phyloP scores from a whole-genome alignment of 352 stramenopile genomes.

The Phytopythium cucurbitacearum region DNA sequence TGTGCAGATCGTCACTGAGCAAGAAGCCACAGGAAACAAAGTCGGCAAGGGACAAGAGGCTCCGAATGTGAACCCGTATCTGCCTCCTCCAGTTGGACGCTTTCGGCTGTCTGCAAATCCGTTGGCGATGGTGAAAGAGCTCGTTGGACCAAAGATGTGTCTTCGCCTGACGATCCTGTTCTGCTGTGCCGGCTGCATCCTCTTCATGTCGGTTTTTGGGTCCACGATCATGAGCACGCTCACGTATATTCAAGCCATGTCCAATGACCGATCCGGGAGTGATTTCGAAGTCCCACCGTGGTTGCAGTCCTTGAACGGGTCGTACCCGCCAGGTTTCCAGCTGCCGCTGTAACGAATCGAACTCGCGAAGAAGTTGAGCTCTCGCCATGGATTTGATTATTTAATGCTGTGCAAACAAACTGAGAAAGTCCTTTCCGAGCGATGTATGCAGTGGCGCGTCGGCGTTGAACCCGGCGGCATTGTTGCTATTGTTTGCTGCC shows the following conservation, averaged over 20 bases:
- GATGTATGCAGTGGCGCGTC: slow-evolving; percentile 53
- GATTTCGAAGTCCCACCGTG: neutral
- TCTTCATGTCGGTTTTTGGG: slow-evolving; percentile 66
- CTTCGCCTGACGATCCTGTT: slow-evolving; percentile 36
- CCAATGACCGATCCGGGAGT: slow-evolving; percentile 1
- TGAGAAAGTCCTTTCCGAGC: slow-evolving; percentile 71
- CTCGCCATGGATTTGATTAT: too few relatives aligned
- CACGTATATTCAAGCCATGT: slow-evolving; percentile 46
- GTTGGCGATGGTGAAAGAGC: slow-evolving; percentile 70
- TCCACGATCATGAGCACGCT: slow-evolving; percentile 77
- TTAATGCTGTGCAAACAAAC: slow-evolving; percentile 76
- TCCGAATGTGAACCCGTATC: slow-evolving; percentile 90
- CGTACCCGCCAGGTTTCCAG: slow-evolving; percentile 1
- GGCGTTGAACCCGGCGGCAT: neutral
- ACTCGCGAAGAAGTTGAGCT: neutral
- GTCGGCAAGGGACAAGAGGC: slow-evolving; percentile 78
- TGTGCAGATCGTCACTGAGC: slow-evolving; percentile 81
- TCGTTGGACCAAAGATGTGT: slow-evolving; percentile 64
- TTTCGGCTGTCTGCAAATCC: slow-evolving; percentile 83
- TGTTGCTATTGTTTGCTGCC: slow-evolving; percentile 5
- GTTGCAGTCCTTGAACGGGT: slow-evolving; percentile 1
- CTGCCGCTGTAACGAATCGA: neutral
- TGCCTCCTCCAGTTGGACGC: slow-evolving; percentile 82
- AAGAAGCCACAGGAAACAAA: slow-evolving; percentile 61
- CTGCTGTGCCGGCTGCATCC: slow-evolving; percentile 53